phyloP scores from a whole-genome alignment of 805 yeast genomes.

The Metschnikowia vanudenii region DNA sequence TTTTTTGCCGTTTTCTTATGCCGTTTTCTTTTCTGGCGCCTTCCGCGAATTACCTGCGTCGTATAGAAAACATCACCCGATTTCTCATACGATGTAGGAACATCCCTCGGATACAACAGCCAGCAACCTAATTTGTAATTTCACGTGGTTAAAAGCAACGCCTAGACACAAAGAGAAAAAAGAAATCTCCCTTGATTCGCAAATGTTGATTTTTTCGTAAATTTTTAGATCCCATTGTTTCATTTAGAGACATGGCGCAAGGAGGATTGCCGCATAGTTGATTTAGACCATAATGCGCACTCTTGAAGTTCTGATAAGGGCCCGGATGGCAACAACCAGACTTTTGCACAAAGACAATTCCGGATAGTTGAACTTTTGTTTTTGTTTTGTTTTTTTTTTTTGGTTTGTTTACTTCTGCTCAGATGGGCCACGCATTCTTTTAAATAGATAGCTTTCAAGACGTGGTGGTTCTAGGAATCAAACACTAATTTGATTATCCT shows the following conservation, averaged over 20 bases:
- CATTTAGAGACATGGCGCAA: too few species aligned
- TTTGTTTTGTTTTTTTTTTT: too few species aligned
- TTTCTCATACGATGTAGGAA: background rate
- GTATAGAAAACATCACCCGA: slow-evolving; percentile 7
- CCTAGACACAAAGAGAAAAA: background rate
- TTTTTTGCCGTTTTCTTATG: background rate
- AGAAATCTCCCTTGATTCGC: background rate
- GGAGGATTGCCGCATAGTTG: background rate
- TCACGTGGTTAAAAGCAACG: background rate
- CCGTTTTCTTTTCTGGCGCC: slow-evolving; percentile 1
- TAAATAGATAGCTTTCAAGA: background rate
- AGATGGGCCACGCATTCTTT: background rate
- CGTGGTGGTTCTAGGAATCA: background rate
- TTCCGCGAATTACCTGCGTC: slow-evolving; percentile 10
- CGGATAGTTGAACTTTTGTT: too few species aligned
- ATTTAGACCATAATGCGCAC: background rate
- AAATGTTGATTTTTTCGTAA: background rate
- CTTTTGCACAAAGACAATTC: too few species aligned
- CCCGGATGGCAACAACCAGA: too few species aligned
- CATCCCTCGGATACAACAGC: background rate
- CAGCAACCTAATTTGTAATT: background rate
- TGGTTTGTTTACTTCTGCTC: background rate
- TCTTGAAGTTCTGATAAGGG: background rate
- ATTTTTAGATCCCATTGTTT: background rate
- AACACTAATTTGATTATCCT: slow-evolving; percentile 8